Conservation (phyloP, 371 early-diverging fungal genomes). For the Apophysomyces variabilis region DNA sequence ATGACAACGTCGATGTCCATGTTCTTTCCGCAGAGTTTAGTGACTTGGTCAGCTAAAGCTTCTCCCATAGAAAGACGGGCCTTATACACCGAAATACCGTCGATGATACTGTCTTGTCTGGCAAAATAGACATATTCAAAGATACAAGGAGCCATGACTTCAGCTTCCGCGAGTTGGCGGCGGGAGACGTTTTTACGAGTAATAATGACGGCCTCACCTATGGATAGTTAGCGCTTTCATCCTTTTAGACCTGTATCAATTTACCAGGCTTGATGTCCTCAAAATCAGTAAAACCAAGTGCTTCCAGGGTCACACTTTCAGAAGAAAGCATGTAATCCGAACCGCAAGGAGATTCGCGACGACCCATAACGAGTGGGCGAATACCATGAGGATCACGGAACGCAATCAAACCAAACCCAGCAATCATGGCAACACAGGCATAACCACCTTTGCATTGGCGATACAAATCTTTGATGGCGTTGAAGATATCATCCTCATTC, state of each 20-base stretch:
- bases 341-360: constrained; percentile 57
- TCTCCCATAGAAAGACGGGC: constrained; percentile 97
- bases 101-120: constrained; percentile 96
- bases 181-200: constrained; percentile 70
- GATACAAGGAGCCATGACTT: constrained; percentile 88
- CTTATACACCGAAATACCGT: constrained; percentile 98
- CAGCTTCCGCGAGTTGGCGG: constrained; percentile 63
- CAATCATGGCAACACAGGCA: constrained; percentile 95
- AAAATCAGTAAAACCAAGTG: constrained; percentile 86
- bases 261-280: constrained; percentile 85
- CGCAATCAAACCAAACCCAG: constrained; percentile 89
- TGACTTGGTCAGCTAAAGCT: constrained; percentile 85
- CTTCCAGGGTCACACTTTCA: constrained; percentile 92
- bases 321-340: constrained; percentile 97
- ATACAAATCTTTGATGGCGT: constrained; percentile 85
- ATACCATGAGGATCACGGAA: constrained; percentile 97
- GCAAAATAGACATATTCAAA: constrained; percentile 99
- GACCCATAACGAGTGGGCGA: constrained; percentile 92
- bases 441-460: constrained; percentile 89
- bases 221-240: neutral
- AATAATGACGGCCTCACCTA: constrained; percentile 90
- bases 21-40: constrained; percentile 65
- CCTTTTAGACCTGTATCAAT: neutral
- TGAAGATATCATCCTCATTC: constrained; percentile 96
- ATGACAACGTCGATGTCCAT: constrained; percentile 96